Evolutionary conservation across 441 rosid genomes (phyloP), one percentile per base, ranked within the genome.

Genomic region (Gossypium armourianum): DNA sequence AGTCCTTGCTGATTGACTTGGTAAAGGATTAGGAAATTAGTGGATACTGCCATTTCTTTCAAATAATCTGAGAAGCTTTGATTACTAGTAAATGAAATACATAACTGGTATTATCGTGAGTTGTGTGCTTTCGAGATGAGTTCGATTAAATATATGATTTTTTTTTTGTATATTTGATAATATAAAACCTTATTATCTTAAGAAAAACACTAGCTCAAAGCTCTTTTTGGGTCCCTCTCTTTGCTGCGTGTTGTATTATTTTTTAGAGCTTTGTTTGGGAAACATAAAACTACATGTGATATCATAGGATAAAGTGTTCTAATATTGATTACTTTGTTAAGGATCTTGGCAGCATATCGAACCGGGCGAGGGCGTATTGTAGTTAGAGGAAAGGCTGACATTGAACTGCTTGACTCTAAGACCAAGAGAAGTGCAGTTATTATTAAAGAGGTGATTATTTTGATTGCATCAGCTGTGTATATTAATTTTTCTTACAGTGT

Each of bases 321-420:
- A 59, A 64, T 69, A 52, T 70, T 74, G 45, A 62, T 62, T 78
- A 13, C 72, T 69, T 72, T 70, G 26, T 79, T 59, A 59, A 92
- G 98, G 82, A 89, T 93, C 71, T 83, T 93, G 75, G 96, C 90
- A 16, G 97, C 98, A 56, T 93, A 93, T 81, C 96, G 96, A 75
- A 90, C 93, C 71, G 97, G 98, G 68, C 80, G 83, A 70, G 97
- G 96, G 52, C 86, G 98, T 72, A 79, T 93, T 52, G 73, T 88
- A 55, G 86, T 91, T 47, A 88, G 97, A 79, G 98, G 97, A 40
- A 91, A 90, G 83, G 83, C 88, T 66, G 91, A 88, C 63, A 73
- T 90, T 78, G 98, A 93, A 80, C 54, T 87, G 79, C 82, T 93
- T 5, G 97, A 93, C 80, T 75, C 91, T n/a, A 91, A 85, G 79